phyloP scores from a whole-genome alignment of 768 basidiomycete species.

The Tulasnella sp. region DNA sequence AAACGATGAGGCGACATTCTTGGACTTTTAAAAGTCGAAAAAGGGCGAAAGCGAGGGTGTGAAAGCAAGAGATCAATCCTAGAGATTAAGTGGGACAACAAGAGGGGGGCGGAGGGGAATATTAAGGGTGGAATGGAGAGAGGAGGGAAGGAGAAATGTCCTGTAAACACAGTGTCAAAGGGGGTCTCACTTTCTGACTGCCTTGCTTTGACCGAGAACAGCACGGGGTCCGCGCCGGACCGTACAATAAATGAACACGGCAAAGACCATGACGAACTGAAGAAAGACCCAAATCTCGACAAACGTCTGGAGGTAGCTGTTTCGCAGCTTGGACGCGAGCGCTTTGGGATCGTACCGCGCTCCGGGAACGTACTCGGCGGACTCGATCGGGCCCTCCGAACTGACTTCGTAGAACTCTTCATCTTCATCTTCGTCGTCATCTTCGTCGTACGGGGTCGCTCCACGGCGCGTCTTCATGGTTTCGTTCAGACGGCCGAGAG shows the following conservation, averaged over 20 bases:
- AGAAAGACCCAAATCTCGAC: conserved; percentile 76
- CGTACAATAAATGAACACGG: conserved; percentile 73
- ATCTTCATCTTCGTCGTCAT: not conserved
- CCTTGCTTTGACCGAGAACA: conserved; percentile 26
- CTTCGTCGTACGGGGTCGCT: not conserved
- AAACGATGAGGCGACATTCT: not conserved
- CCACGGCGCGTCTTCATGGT: not conserved
- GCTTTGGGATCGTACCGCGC: conserved; percentile 16
- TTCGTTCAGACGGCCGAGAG: not conserved
- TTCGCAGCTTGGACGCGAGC: conserved; percentile 12
- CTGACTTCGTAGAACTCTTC: not conserved
- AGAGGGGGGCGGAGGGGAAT: not conserved
- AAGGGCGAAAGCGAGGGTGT: conserved; percentile 30
- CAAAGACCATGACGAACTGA: conserved; percentile 60
- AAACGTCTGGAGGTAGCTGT: conserved; percentile 29
- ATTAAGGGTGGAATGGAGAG: not conserved
- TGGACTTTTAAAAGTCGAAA: not conserved
- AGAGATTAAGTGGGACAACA: not conserved
- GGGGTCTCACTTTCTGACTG: not conserved
- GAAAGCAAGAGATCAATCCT: not conserved
- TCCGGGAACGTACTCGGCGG: conserved; percentile 7
- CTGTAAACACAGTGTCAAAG: no score
- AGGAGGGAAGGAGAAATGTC: no score
- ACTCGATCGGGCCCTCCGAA: not conserved
- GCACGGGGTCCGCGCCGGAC: conserved; percentile 62